A percentile compares a stretch with the other conserved stretches of the same genome.
Evolutionary conservation across 2,329 filamentous ascomycete genomes (phyloP).

Genomic region (Tolypocladium tropicale): DNA sequence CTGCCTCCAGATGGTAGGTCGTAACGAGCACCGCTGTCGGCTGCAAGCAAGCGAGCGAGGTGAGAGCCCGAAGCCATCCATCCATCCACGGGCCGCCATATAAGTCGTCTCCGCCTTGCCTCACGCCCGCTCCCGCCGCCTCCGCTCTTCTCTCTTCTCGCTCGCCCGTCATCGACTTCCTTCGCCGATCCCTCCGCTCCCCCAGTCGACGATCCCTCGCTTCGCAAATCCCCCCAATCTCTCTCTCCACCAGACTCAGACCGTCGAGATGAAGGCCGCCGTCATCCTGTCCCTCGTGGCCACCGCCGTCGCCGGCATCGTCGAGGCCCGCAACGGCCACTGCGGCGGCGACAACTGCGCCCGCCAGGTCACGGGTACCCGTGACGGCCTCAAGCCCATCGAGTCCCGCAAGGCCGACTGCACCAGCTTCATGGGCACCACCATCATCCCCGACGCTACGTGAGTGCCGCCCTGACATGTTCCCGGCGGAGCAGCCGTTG

Average conservation of each 20-base stretch:
- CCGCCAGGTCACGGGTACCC: slow-evolving; percentile 33
- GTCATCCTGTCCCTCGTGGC: slow-evolving; percentile 26
- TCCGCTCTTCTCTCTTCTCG: not conserved
- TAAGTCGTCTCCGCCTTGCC: not conserved
- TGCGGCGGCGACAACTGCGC: slow-evolving; percentile 33
- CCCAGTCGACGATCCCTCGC: not conserved
- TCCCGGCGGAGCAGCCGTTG: not conserved
- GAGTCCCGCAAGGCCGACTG: slow-evolving; percentile 27
- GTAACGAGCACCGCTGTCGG: not conserved
- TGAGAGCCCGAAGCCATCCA: too few species aligned
- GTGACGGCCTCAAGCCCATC: slow-evolving; percentile 22
- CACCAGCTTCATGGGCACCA: slow-evolving; percentile 28
- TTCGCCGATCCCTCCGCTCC: not conserved
- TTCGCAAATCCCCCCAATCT: too few species aligned
- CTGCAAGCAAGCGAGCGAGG: not conserved
- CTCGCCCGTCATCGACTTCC: not conserved
- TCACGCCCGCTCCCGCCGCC: not conserved
- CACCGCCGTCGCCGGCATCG: slow-evolving; percentile 22
- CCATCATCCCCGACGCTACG: slow-evolving; percentile 28
- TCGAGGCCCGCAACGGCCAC: slow-evolving; percentile 25
- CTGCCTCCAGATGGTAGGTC: not conserved
- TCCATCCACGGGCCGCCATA: not conserved
- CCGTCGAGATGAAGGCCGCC: slow-evolving; percentile 29
- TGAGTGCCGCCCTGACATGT: slow-evolving; percentile 14
- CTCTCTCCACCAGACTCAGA: not conserved